These are phyloP conservation scores for Fonsecaea pugnacius DNA, from an alignment of 2,329 filamentous ascomycete species.

Conservation along the genomic window DNA sequence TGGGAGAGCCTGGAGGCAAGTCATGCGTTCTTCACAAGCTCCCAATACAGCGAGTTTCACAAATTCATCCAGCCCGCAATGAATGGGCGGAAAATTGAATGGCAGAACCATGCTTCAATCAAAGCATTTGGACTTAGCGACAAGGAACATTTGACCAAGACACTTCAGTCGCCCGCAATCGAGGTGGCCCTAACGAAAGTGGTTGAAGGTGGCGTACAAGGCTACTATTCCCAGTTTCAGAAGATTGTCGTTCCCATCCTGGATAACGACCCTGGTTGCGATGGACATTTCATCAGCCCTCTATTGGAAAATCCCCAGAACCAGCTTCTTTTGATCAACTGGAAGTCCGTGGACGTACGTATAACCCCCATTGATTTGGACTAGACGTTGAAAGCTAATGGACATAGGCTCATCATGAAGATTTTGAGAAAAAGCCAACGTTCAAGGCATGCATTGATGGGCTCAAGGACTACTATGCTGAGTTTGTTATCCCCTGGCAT, in stretches of 20 bases:
- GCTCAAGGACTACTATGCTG: slow-evolving; percentile 28
- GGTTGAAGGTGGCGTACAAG: slow-evolving; percentile 23
- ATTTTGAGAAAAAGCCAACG: slow-evolving; percentile 25
- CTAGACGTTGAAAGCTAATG: not conserved
- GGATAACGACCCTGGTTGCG: slow-evolving; percentile 20
- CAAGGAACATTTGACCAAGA: slow-evolving; percentile 12
- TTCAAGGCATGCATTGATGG: slow-evolving; percentile 26
- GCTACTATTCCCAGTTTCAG: slow-evolving; percentile 24
- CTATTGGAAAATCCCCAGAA: slow-evolving; percentile 24
- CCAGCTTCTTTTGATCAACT: slow-evolving; percentile 27
- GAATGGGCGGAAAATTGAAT: slow-evolving; percentile 24
- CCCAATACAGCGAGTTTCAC: slow-evolving; percentile 22
- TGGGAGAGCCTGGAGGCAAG: slow-evolving; percentile 24
- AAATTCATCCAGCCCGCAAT: slow-evolving; percentile 24
- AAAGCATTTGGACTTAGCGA: slow-evolving; percentile 17
- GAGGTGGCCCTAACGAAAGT: slow-evolving; percentile 29
- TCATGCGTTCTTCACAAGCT: slow-evolving; percentile 26
- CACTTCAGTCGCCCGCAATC: slow-evolving; percentile 19
- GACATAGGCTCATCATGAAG: slow-evolving; percentile 25
- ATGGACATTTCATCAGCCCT: slow-evolving; percentile 27
- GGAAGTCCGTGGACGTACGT: slow-evolving; percentile 30
- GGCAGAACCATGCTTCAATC: slow-evolving; percentile 24
- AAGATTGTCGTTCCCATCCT: slow-evolving; percentile 24
- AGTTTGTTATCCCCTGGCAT: slow-evolving; percentile 29
- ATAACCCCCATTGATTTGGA: not conserved